Evolutionary conservation across 495 filamentous ascomycete species (phyloP).

Genomic region (Neurospora africana): DNA sequence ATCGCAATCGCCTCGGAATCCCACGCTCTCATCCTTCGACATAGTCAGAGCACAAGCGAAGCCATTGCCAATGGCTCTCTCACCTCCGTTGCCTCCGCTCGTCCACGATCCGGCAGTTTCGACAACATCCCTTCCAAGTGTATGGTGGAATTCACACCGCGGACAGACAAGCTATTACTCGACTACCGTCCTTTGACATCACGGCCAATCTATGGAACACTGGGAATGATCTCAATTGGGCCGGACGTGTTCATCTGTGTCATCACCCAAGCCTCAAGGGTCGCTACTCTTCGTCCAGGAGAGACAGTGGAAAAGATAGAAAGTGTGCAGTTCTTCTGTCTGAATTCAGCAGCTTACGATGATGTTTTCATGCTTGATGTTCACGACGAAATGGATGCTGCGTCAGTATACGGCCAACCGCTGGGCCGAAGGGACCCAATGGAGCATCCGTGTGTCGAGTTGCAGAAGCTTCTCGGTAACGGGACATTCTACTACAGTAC

Average conservation of each 20-base stretch:
- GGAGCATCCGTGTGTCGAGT: constrained; percentile 78
- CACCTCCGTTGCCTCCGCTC: constrained; percentile 31
- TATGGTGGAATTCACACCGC: constrained; percentile 73
- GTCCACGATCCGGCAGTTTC: constrained; percentile 23
- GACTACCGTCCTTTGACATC: constrained; percentile 63
- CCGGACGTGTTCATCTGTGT: constrained; percentile 87
- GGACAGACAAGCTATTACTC: constrained; percentile 53
- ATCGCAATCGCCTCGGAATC: constrained; percentile 71
- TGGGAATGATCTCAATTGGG: constrained; percentile 78
- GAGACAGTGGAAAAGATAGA: constrained; percentile 83
- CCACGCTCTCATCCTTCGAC: constrained; percentile 72
- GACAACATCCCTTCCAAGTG: constrained; percentile 47
- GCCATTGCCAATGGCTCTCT: constrained; percentile 42
- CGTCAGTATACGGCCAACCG: constrained; percentile 46
- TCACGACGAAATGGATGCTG: constrained; percentile 39
- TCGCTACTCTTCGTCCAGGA: constrained; percentile 72
- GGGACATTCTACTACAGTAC: constrained; percentile 98
- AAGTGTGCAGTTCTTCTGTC: constrained; percentile 83
- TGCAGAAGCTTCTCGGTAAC: constrained; percentile 85
- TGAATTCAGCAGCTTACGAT: constrained; percentile 78
- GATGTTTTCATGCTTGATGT: constrained; percentile 50
- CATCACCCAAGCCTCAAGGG: constrained; percentile 65
- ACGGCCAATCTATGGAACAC: constrained; percentile 73
- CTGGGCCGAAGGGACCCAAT: constrained; percentile 54
- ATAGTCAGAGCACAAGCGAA: constrained; percentile 50